Evolutionary conservation across 257 asterid species (phyloP), one percentile per base, ranked within the genome.

Genomic region (Sherardia arvensis): DNA sequence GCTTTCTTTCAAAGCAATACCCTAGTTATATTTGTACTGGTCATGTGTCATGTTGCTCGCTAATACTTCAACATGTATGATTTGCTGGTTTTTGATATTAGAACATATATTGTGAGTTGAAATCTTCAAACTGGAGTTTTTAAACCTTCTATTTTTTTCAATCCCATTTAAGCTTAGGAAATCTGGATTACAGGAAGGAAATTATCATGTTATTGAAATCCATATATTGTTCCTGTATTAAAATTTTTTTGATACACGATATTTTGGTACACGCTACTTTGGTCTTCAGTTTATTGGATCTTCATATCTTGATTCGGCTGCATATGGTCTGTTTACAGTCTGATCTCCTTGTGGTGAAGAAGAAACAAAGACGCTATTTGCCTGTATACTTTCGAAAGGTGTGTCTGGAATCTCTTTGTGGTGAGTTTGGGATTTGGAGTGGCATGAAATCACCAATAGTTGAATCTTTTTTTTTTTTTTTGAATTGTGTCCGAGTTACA

Each of bases 361-460:
- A 81, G 73, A 84, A 72, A 62, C 81, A 79, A 66, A 75, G 77
- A 79, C 89, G 90, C 28, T 92, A 85, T 73, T 81, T 83, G 70
- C 99, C 97, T 66, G 80, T 89, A 69, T 92, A 89, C 74, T 92
- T 92, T 62, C 87, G 84, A 66, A 92, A 90, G 97, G 99, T 92
- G 69, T 67, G 73, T 53, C 58, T 55, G 36, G 49, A 25, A 73
- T 65, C 60, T 14, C 33, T 59, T 33, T 17, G 2, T 34, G 38
- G 27, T 53, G 48, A 47, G 61, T 68, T 21, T 55, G 26, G 45
- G 17, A 61, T 10, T 28, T 20, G 47, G 29, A 32, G n/a, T 12
- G 40, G 23, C 48, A 30, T 55, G 43, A 69, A 27, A 47, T 33
- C 25, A 18, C 61, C 59, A 22, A 43, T 23, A 29, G 33, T 48